Evolutionary conservation across 495 filamentous ascomycete species (phyloP), one percentile per base, ranked within the genome.

Genomic region (Penicillium antarcticum): DNA sequence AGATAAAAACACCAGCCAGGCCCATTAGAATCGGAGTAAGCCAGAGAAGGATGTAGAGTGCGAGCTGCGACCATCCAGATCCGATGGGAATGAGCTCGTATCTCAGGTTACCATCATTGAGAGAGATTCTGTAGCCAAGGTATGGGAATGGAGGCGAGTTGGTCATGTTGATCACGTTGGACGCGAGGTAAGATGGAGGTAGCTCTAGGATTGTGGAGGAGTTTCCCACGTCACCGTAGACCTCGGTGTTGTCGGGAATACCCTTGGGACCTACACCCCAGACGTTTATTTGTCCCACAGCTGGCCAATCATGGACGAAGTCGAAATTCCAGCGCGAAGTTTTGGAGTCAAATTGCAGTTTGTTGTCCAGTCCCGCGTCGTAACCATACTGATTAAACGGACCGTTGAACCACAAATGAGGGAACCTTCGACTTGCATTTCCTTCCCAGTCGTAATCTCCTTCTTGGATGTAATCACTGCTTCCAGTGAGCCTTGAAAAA

Each of bases 331-430:
- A 81, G 8, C 61, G 53, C 12, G 69, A 74, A 18, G 72, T 77
- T 44, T 73, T 58, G 8, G 60, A 57, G 33, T 75, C 63, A 33
- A 76, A 72, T 14, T 71, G 51, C 77, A 87, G 80, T 24, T 68
- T 56, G 39, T 76, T 76, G 2, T 62, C 55, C 34, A 84, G 49
- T 11, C 84, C 84, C 9, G 75, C 66, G 56, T 87, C 84, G 55
- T 80, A 85, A 19, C 84, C 83, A 62, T 76, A 87, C 45, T 79
- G 67, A 60, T 87, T 87, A 64, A 74, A 86, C 1, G 74, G 65
- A 6, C 84, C 84, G 40, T 86, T 74, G 17, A 80, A 58, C 69
- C 71, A 86, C 47, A 86, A 54, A 61, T 86, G 78, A 5, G 84
- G 84, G 54, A 79, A 82, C 16, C 75, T 72, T 18, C 84, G 75